Base-by-base conservation (phyloP, 2,329 filamentous ascomycete genomes). In the Keithomyces neogunnii region DNA sequence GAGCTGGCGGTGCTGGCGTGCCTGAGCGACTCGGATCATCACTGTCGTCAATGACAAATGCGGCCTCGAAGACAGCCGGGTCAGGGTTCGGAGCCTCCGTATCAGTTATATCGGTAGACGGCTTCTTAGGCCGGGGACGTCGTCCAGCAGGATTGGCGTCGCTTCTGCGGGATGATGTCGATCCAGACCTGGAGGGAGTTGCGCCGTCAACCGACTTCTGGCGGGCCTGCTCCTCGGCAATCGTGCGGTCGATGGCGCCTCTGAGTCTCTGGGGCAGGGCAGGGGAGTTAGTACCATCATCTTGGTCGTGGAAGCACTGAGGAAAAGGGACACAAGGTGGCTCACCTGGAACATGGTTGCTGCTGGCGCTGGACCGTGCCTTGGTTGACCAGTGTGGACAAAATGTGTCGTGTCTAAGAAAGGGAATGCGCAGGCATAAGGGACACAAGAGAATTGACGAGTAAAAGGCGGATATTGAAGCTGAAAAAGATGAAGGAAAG, bases 221-320 rank as follows among this genome's bases (percentile, higher is more conserved):
- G 53, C 88, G 86, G 52, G 89, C 87, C 70, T 95, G 89, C 71
- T 96, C 91, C 72, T 96, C 89, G 62, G 89, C 88, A 62, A 96
- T 93, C 62, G 86, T 86, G 61, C 84, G 84, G 66, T 95, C 88
- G 66, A 95, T 89, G 53, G 86, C 87, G 62, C 86, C 88, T 72
- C 89, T 88, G 60, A 95, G 75, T 74, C 88, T 82, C 87, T 93
- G 65, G 5, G 26, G 19, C 11, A 36, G 6, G 38, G 44, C 19
- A 9, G 10, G 28, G 8, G 13, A 13, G 28, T 44, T 44, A 44
- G 40, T 30, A 44, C 13, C 4, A 30, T 3, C 9, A 8, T 5
- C 36, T 19, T 19, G 19, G 19, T 19, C 19, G 19, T 19, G 19
- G 19, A 19, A 19, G 19, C 19, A 19, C 19, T 40, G 38, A 11